A percentile compares a stretch with the other conserved stretches of the same genome.
phyloP scores from a whole-genome alignment of 2,329 filamentous ascomycete species.

The Malbranchea zuffiana region DNA sequence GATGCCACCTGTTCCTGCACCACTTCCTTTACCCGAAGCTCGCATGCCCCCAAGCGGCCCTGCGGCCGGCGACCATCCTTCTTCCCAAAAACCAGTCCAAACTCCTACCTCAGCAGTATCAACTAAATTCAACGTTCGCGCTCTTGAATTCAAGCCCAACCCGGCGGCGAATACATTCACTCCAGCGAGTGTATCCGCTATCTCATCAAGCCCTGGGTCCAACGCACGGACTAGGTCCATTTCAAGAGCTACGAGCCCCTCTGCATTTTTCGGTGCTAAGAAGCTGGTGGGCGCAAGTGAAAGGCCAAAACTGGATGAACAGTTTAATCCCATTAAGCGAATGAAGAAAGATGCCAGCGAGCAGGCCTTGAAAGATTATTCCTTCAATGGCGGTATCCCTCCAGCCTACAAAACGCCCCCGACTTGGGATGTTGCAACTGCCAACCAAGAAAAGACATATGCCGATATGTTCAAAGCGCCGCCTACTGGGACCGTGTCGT shows the following conservation, averaged over 20 bases:
- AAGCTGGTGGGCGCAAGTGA: slow-evolving; percentile 56
- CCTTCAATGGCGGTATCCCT: slow-evolving; percentile 69
- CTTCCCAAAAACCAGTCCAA: slow-evolving; percentile 37
- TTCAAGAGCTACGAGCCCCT: slow-evolving; percentile 39
- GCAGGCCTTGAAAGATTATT: slow-evolving; percentile 50
- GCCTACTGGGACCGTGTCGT: slow-evolving; percentile 48
- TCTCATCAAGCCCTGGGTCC: slow-evolving; percentile 61
- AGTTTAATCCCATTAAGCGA: slow-evolving; percentile 57
- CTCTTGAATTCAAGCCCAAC: slow-evolving; percentile 73
- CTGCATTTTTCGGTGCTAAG: slow-evolving; percentile 54
- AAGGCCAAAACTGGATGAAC: slow-evolving; percentile 42
- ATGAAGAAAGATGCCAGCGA: slow-evolving; percentile 54
- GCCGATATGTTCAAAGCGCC: slow-evolving; percentile 70
- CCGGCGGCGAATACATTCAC: slow-evolving; percentile 72
- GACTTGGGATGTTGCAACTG: slow-evolving; percentile 65
- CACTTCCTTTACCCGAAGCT: slow-evolving; percentile 52
- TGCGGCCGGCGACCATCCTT: slow-evolving; percentile 43
- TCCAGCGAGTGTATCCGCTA: slow-evolving; percentile 51
- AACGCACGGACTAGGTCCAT: slow-evolving; percentile 42
- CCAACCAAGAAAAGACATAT: slow-evolving; percentile 67
- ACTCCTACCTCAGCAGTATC: slow-evolving; percentile 44
- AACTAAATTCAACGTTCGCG: slow-evolving; percentile 50
- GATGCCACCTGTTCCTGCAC: slow-evolving; percentile 38
- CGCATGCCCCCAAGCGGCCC: slow-evolving; percentile 67
- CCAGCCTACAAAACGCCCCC: slow-evolving; percentile 74